Base-by-base conservation (phyloP, 768 basidiomycete genomes). In the Nidularia sp. region DNA sequence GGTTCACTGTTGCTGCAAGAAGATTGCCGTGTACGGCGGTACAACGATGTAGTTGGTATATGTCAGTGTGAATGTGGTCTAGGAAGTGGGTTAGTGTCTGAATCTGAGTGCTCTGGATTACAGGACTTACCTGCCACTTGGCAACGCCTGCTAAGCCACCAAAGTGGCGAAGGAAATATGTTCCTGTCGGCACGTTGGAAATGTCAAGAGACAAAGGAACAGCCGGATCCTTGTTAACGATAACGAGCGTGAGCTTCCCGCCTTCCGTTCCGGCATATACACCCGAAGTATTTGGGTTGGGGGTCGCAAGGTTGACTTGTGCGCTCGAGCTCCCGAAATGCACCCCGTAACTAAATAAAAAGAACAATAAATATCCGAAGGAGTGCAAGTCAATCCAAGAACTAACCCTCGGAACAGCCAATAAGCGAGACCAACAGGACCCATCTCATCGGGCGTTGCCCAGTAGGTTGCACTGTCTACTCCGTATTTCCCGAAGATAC, bases 381-480 rank as follows among this genome's bases (percentile, higher is more conserved):
- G 25, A 25, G 25, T 25, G 25, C 25, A 25, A 25, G 25, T 3
- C 25, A 48, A 52, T 22, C 7, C 5, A 33, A 8, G 39, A 18
- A 53, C 68, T 13, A 57, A 80, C 77, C 80, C 80, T 67, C 79
- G 66, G 66, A 66, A 82, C 5, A 82, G 66, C 80, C 80, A 82
- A 59, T 74, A 82, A 34, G 79, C 80, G 51, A 81, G 62, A 22
- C 78, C 80, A 31, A 76, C 58, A n/a, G 79, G 77, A 4, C 75
- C 75, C 33, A 67, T 60, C 60, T 76, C 73, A 55, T 75, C 73
- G 2, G 76, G 74, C 6, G 70, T 72, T 6, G 66, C 69, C 80
- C 80, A 81, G 62, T 81, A 81, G 0, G 79, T 80, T 31, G 80
- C 79, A 35, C 64, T 66, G 58, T 81, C 80, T 18, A 80, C 59